Percentiles rank a stretch among this genome's conserved stretches.
These are phyloP conservation scores for Hirschioporus abietinus DNA, from an alignment of 768 basidiomycete genomes.

Conservation along the genomic window DNA sequence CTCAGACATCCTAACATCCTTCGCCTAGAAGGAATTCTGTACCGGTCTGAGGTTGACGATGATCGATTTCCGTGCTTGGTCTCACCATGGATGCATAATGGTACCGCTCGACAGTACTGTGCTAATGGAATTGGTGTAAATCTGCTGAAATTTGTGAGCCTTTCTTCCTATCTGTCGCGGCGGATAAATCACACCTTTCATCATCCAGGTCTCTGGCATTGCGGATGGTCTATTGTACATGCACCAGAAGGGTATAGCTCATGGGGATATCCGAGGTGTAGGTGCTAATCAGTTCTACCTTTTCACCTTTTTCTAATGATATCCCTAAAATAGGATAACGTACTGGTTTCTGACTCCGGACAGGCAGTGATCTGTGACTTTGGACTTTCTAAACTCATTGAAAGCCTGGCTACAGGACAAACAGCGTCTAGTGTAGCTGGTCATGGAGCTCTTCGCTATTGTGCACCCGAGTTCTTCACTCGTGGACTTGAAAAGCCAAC, in stretches of 20 bases:
- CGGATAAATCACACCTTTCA: neutral
- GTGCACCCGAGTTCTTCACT: neutral
- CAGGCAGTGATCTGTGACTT: neutral
- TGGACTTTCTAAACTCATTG: neutral
- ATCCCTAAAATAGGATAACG: neutral
- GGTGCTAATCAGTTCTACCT: neutral
- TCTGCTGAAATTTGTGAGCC: neutral
- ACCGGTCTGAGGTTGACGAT: neutral
- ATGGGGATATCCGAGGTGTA: neutral
- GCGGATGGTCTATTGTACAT: neutral
- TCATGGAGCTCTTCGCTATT: neutral
- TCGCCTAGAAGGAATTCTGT: neutral
- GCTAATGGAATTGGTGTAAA: neutral
- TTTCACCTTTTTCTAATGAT: neutral
- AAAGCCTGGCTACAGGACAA: neutral
- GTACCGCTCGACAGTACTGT: neutral
- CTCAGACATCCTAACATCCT: neutral
- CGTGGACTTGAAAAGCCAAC: neutral
- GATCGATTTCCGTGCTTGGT: neutral
- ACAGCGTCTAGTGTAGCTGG: neutral
- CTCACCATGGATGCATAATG: neutral
- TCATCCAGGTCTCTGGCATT: neutral
- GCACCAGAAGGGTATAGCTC: neutral
- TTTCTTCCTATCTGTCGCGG: neutral
- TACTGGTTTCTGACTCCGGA: neutral